Evolutionary conservation across 2,329 filamentous ascomycete species (phyloP), one percentile per base, ranked within the genome.

Genomic region (Fusarium tjaetaba): DNA sequence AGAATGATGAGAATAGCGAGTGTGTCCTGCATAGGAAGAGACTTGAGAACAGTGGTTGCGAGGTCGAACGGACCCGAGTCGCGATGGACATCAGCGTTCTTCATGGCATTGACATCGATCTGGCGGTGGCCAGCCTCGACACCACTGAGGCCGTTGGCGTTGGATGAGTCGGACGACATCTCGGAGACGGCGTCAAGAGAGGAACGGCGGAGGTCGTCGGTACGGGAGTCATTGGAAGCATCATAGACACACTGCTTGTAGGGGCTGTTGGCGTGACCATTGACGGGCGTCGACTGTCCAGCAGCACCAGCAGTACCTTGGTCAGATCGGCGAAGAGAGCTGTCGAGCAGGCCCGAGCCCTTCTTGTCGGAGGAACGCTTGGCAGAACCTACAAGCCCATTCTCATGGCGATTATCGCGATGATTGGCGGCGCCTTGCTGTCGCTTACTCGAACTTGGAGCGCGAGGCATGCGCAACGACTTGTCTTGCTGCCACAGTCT

Each of bases 1-100:
- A 98, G 90, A 78, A 98, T 93, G 84, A 98, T 97, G 82, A 98
- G 91, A 79, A 98, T 97, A 81, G 96, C 95, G 84, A 98, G 94
- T 70, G 96, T 97, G 85, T 98, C 96, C 85, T 94, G 93, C 80
- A 97, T 91, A 61, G 96, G 96, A 79, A 95, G 96, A 59, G 95
- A 94, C 79, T 91, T 91, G 81, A 98, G 90, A 78, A 98, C 96
- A 62, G 95, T 97, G 76, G 94, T 89, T 72, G 93, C 92, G 74
- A 97, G 87, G 77, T 93, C 91, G 76, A 97, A 84, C 53, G 93
- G 90, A 67, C 93, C 93, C 61, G 91, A 86, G 80, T 93, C 90
- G 76, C 91, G 91, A 79, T 93, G 92, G 61, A 92, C 88, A 68
- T 91, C 87, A 74, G 88, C 86, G 76, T 92, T 89, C 82, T 92